Evolutionary conservation across 306 rosid genomes (phyloP), one percentile per base, ranked within the genome.

Genomic region (Sicyos baderoa): DNA sequence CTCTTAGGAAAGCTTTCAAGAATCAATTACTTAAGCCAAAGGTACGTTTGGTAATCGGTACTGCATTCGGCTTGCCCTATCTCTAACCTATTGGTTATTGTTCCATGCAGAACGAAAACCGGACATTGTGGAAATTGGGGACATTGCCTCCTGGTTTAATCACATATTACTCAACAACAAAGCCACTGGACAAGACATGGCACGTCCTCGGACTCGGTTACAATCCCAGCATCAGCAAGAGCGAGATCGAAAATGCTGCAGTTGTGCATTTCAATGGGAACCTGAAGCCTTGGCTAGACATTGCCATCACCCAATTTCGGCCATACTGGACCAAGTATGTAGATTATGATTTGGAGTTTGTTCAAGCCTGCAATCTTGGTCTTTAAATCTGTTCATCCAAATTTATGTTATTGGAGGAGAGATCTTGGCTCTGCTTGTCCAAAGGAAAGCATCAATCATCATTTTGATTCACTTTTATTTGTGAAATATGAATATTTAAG

Each of bases 301-400:
- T 65, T 65, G 70, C 70, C 18, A 44, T 65, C 32, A 65, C 54
- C 11, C 70, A 65, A 65, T 65, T 65, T 65, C 54, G 54, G 54
- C 70, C 70, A 22, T 65, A 65, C 71, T 91, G 97, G 97, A 77
- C 89, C 10, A 91, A 88, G 77, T 89, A 84, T 56, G 97, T 91
- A 15, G 94, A 85, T 75, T 85, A 84, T 53, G 89, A 82, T 22
- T 67, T 86, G 74, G 97, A 91, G 40, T 86, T 91, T 54, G 86
- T 91, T 70, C 96, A 87, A 70, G 87, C 87, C 74, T 91, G 97
- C 84, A 91, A 88, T 82, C 89, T 91, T 63, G 97, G 96, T 21
- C 72, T 82, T 59, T 86, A 71, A 76, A 70, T 68, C 12, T 44
- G 70, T 19, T 64, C 64, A 57, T 22, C 63, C 70, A 45, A 44